phyloP scores from a whole-genome alignment of 2,329 filamentous ascomycete species.

The Epichloe scottii region DNA sequence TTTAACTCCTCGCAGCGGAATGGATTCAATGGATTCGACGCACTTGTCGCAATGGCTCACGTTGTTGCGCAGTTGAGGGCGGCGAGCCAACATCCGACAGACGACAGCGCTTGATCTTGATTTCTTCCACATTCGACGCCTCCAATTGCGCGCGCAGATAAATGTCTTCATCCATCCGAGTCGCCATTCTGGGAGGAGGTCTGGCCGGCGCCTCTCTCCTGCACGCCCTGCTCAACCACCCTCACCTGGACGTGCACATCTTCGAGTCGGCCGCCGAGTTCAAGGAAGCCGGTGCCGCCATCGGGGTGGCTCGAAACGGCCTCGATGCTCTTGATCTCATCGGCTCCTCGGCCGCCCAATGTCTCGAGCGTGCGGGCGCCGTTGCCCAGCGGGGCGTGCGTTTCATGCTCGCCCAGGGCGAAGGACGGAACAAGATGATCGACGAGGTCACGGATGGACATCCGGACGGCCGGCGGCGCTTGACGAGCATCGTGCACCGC shows the following conservation, averaged over 20 bases:
- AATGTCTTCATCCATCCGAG: neutral
- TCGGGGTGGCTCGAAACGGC: slow-evolving; percentile 9
- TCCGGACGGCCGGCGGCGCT: neutral
- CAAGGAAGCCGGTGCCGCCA: slow-evolving; percentile 12
- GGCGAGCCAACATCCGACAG: too few relatives aligned
- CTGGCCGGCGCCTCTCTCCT: slow-evolving; percentile 10
- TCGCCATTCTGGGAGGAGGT: slow-evolving; percentile 15
- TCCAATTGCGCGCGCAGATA: too few relatives aligned
- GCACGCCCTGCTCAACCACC: slow-evolving; percentile 8
- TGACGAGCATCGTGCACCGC: slow-evolving; percentile 10
- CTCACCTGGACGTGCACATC: slow-evolving; percentile 11
- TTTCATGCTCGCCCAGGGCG: slow-evolving; percentile 6
- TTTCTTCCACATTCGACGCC: too few relatives aligned
- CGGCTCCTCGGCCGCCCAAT: neutral
- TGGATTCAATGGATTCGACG: too few relatives aligned
- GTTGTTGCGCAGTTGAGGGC: too few relatives aligned
- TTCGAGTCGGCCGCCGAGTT: slow-evolving; percentile 13
- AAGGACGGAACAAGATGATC: slow-evolving; percentile 3
- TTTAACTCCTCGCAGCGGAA: too few relatives aligned
- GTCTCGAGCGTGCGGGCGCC: slow-evolving; percentile 10
- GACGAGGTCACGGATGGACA: neutral
- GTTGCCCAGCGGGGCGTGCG: slow-evolving; percentile 8
- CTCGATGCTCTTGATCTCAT: slow-evolving; percentile 9
- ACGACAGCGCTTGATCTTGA: too few relatives aligned
- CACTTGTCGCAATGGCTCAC: too few relatives aligned